Evolutionary conservation across 73 alveolate genomes (phyloP).

Genomic region (Stentor roeselii): DNA sequence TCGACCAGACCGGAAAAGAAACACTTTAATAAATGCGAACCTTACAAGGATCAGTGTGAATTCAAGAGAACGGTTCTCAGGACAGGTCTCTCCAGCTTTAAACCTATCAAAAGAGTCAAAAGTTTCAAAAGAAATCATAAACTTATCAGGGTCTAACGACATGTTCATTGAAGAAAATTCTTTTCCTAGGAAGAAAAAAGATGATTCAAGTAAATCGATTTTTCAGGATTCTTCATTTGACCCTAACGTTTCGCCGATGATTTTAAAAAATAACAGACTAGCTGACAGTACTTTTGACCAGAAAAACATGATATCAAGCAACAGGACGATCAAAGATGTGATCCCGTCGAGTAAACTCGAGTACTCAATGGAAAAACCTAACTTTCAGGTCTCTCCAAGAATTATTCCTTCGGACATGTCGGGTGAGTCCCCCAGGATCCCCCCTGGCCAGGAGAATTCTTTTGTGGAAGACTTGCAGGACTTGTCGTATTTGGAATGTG

Average conservation of each 20-base stretch:
- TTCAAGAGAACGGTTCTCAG: background rate
- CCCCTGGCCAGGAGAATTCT: background rate
- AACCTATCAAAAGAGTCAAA: background rate
- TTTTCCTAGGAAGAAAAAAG: background rate
- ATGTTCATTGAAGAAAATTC: background rate
- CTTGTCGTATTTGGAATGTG: background rate
- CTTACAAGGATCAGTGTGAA: background rate
- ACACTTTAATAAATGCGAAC: background rate
- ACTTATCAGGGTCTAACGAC: background rate
- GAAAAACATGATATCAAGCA: background rate
- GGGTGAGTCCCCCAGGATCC: background rate
- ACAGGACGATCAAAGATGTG: background rate
- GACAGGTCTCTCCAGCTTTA: background rate
- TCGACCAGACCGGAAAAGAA: background rate
- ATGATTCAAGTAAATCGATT: background rate
- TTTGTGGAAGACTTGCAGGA: background rate
- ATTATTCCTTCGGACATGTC: background rate
- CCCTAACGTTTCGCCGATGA: background rate
- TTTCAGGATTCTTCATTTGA: background rate
- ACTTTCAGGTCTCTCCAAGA: background rate
- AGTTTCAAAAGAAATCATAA: background rate
- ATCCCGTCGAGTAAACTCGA: no score
- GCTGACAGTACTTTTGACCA: background rate
- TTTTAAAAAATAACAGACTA: background rate
- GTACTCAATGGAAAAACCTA: background rate